Conservation (phyloP, 2,329 filamentous ascomycete species). For the Stemphylium lycopersici region DNA sequence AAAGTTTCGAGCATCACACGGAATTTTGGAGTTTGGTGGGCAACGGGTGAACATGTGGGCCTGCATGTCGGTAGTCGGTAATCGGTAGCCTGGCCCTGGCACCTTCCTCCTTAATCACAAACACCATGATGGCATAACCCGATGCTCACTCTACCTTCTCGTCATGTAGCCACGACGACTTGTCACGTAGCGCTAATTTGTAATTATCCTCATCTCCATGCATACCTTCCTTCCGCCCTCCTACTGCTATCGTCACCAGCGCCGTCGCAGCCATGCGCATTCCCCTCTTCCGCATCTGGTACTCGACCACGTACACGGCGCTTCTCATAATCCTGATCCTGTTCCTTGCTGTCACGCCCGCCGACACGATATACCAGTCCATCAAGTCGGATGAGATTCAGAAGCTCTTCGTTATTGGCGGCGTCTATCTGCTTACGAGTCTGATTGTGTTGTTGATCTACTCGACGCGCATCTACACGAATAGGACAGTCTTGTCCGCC, state of each 20-base stretch:
- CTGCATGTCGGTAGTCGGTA: conserved; percentile 16
- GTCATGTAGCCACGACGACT: conserved; percentile 26
- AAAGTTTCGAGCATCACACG: neutral
- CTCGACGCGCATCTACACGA: conserved; percentile 83
- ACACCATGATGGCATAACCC: conserved; percentile 18
- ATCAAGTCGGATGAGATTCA: conserved; percentile 69
- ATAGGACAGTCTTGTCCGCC: conserved; percentile 74
- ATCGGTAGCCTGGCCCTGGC: conserved; percentile 23
- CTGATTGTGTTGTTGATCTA: conserved; percentile 78
- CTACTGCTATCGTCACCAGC: neutral
- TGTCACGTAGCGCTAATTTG: conserved; percentile 26
- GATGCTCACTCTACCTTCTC: conserved; percentile 10
- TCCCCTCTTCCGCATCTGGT: conserved; percentile 77
- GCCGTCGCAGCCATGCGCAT: conserved; percentile 48
- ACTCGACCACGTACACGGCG: conserved; percentile 77
- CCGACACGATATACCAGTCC: conserved; percentile 78
- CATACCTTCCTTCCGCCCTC: conserved; percentile 19
- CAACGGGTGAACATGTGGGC: conserved; percentile 22
- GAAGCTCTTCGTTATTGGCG: conserved; percentile 82
- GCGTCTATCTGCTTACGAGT: conserved; percentile 75
- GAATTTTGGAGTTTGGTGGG: conserved; percentile 1
- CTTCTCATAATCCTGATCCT: conserved; percentile 75
- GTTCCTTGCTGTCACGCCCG: conserved; percentile 79
- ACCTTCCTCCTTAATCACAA: conserved; percentile 18
- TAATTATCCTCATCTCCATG: conserved; percentile 32